Conservation (phyloP, 345 rosid genomes). For the Sonneratia caseolaris region DNA sequence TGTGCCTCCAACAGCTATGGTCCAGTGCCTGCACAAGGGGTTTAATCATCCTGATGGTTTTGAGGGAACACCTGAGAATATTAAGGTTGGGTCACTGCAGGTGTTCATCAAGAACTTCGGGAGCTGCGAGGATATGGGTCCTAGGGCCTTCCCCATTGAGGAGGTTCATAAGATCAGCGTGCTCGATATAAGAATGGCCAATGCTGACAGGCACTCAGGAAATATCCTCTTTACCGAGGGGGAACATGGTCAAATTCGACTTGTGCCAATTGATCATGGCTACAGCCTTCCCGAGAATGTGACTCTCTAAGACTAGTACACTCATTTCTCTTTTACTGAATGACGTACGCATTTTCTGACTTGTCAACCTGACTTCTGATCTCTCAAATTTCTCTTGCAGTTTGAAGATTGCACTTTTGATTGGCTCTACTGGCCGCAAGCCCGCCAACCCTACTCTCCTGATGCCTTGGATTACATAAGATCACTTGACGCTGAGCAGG, state of each 20-base stretch:
- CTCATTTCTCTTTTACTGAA: neutral
- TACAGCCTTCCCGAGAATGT: constrained; percentile 87
- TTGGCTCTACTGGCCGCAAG: constrained; percentile 99
- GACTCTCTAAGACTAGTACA: neutral
- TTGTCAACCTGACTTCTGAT: neutral
- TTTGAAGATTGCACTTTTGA: constrained; percentile 98
- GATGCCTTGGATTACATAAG: constrained; percentile 51
- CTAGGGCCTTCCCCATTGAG: constrained; percentile 68
- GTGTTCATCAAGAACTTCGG: constrained; percentile 79
- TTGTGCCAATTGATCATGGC: constrained; percentile 94
- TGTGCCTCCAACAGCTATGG: constrained; percentile 75
- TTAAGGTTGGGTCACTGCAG: constrained; percentile 80
- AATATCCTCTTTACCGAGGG: constrained; percentile 58
- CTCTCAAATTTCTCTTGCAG: constrained; percentile 26
- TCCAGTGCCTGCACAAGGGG: constrained; percentile 57
- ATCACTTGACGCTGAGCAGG: constrained; percentile 64
- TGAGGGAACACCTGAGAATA: constrained; percentile 20
- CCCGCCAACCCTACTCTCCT: constrained; percentile 48
- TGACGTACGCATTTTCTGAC: neutral
- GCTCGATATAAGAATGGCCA: constrained; percentile 81
- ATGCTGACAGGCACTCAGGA: constrained; percentile 88
- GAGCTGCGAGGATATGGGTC: constrained; percentile 84
- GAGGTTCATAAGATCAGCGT: constrained; percentile 86
- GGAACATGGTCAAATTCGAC: constrained; percentile 45
- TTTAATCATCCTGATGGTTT: constrained; percentile 62